Percentiles rank a stretch among this genome's conserved stretches.
Conservation (phyloP, 352 stramenopile genomes). For the Phytophthora agathidicida region DNA sequence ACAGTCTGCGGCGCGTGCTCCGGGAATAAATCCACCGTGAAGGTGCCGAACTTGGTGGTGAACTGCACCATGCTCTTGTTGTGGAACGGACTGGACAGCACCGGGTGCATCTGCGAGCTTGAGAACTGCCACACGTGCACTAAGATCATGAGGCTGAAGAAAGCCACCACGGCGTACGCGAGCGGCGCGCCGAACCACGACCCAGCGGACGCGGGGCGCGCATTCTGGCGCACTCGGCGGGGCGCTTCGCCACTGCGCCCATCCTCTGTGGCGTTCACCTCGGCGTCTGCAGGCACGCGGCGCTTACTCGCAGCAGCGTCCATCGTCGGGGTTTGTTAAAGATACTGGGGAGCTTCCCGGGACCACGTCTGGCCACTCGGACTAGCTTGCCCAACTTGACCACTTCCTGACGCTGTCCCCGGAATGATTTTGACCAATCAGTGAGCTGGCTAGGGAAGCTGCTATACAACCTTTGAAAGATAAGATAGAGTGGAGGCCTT, state of each 20-base stretch:
- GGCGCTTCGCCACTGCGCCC: not conserved
- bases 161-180: slow-evolving; percentile 47
- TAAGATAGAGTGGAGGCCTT: too few species aligned
- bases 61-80: slow-evolving; percentile 88
- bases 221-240: not conserved
- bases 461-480: too few species aligned
- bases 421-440: too few species aligned
- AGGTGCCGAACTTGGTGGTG: slow-evolving; percentile 75
- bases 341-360: too few species aligned
- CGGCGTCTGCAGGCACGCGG: slow-evolving; percentile 27
- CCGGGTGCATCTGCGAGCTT: slow-evolving; percentile 36
- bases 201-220: slow-evolving; percentile 9
- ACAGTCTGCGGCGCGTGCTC: slow-evolving; percentile 81
- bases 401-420: too few species aligned
- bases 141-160: slow-evolving; percentile 64
- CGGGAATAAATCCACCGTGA: slow-evolving; percentile 82
- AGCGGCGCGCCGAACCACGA: slow-evolving; percentile 50
- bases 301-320: slow-evolving; percentile 34
- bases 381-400: too few species aligned
- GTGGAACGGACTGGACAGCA: slow-evolving; percentile 66
- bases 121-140: slow-evolving; percentile 77
- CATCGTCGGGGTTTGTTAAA: too few species aligned
- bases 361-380: too few species aligned
- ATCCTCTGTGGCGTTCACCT: slow-evolving; percentile 23
- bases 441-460: too few species aligned